A percentile compares a stretch with the other conserved stretches of the same genome.
phyloP scores from a whole-genome alignment of 2,329 filamentous ascomycete species.

The Beauveria bassiana region DNA sequence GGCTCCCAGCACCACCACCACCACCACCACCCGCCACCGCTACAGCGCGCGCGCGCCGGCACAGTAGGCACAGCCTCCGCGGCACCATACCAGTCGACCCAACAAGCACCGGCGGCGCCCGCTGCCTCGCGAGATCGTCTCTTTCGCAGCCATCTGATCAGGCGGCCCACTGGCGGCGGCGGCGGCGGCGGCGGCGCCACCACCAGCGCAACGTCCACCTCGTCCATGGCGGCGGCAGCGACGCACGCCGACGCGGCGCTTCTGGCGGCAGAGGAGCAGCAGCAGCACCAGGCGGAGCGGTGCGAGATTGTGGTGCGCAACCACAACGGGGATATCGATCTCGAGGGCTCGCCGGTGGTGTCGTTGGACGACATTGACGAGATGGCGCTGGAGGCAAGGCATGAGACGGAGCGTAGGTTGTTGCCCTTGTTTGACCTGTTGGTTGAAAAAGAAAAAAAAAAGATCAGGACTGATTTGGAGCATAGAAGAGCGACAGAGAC shows the following conservation, averaged over 20 bases:
- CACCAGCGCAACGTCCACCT: conserved; percentile 24
- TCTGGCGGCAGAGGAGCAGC: conserved; percentile 33
- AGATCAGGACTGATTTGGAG: background rate
- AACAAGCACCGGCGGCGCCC: background rate
- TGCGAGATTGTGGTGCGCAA: conserved; percentile 56
- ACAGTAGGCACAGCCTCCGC: background rate
- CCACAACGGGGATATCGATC: conserved; percentile 53
- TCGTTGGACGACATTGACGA: conserved; percentile 47
- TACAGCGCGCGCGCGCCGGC: conserved; percentile 2
- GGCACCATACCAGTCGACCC: background rate
- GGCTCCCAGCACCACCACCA: background rate
- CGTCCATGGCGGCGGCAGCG: conserved; percentile 32
- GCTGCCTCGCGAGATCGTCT: conserved; percentile 23
- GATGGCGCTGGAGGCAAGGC: conserved; percentile 47
- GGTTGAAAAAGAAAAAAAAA: too few species aligned
- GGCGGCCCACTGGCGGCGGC: conserved; percentile 40
- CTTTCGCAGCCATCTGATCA: conserved; percentile 51
- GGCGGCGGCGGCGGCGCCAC: background rate
- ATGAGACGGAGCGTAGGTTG: conserved; percentile 46
- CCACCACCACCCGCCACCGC: background rate
- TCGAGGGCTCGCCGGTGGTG: conserved; percentile 48
- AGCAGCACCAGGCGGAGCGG: conserved; percentile 28
- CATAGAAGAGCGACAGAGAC: conserved; percentile 49
- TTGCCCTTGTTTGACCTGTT: background rate
- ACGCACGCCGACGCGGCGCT: conserved; percentile 38